A percentile compares a stretch with the other conserved stretches of the same genome.
Evolutionary conservation across 805 yeast species (phyloP).

Genomic region (Candida arabinofermentans): DNA sequence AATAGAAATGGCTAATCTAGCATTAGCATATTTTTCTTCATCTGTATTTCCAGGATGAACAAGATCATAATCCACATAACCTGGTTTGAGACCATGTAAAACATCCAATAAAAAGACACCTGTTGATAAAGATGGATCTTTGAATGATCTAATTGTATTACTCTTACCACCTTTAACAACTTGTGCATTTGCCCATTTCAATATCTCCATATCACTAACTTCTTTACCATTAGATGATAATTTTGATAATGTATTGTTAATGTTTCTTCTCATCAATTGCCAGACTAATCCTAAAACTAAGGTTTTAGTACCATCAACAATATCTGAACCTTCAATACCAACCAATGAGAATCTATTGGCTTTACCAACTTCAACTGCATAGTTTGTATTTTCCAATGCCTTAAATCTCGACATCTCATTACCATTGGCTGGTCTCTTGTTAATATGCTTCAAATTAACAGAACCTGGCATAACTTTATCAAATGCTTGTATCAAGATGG

Average conservation of each 20-base stretch:
- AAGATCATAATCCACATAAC: conserved; percentile 93
- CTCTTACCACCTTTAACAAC: conserved; percentile 82
- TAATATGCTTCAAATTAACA: conserved; percentile 73
- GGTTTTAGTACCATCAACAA: conserved; percentile 86
- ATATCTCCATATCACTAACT: conserved; percentile 77
- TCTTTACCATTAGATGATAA: conserved; percentile 72
- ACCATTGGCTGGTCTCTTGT: conserved; percentile 77
- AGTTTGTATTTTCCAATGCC: conserved; percentile 95
- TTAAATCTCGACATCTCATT: conserved; percentile 82
- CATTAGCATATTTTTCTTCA: conserved; percentile 89
- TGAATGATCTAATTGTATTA: conserved; percentile 73
- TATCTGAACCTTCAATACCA: conserved; percentile 97
- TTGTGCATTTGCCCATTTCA: conserved; percentile 90
- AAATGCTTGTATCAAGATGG: conserved; percentile 82
- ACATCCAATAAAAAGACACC: conserved; percentile 87
- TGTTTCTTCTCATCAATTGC: conserved; percentile 98
- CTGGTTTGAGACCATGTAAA: conserved; percentile 91
- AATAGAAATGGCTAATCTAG: conserved; percentile 93
- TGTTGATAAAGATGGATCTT: conserved; percentile 69
- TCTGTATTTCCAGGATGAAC: conserved; percentile 77
- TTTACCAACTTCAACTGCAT: conserved; percentile 95
- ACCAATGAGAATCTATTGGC: conserved; percentile 89
- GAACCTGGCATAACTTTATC: conserved; percentile 95
- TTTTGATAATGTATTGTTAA: conserved; percentile 73
- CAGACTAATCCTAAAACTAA: conserved; percentile 91